Evolutionary conservation across 176 grass and related monocot genomes (phyloP), one percentile per base, ranked within the genome.

Genomic region (Bolboschoenus planiculmis): DNA sequence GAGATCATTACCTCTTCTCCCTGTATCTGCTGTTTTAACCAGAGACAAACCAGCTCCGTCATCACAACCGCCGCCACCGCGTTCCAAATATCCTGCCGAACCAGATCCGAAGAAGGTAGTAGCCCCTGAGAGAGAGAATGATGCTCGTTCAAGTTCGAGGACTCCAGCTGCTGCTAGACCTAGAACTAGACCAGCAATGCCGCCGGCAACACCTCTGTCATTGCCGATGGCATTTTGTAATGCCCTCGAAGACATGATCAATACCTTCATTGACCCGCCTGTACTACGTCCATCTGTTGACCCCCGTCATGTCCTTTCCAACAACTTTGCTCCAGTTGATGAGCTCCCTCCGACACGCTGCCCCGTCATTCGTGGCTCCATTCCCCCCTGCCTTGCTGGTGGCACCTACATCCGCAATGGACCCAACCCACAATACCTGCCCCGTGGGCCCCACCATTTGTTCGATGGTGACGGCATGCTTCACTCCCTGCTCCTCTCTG

Each of bases 401-500:
- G 94, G 94, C 0, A 89, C 94, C 56, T 97, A 97, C 88, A 94
- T 97, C 80, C 94, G 94, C 76, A 97, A 97, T 85, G 94, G 94
- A 13, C 94, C 94, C 10, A 97, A 97, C 81, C 94, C 94, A 35
- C 94, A 97, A 88, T 74, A 91, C 77, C 90, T 97, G 26, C 94
- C 94, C 6, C 84, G 86, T 30, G 94, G 94, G 6, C 86, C 92
- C 50, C 90, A 97, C 77, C 94, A 97, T 64, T 90, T 97, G 36
- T 97, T 97, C 82, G 92, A 97, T 78, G 92, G 94, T 60, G 94
- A 97, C 62, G 94, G 94, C 85, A 97, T 97, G 94, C 90, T 97
- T 13, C 94, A 97, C 85, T 94, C 94, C 4, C 85, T 97, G 37
- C 94, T 97, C 85, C 92, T 97, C 79, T 81, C 93, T 6, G 10